Evolutionary conservation across 192 early-diverging fungal genomes (phyloP), one percentile per base, ranked within the genome.

Genomic region (Chytriomyces confervae): DNA sequence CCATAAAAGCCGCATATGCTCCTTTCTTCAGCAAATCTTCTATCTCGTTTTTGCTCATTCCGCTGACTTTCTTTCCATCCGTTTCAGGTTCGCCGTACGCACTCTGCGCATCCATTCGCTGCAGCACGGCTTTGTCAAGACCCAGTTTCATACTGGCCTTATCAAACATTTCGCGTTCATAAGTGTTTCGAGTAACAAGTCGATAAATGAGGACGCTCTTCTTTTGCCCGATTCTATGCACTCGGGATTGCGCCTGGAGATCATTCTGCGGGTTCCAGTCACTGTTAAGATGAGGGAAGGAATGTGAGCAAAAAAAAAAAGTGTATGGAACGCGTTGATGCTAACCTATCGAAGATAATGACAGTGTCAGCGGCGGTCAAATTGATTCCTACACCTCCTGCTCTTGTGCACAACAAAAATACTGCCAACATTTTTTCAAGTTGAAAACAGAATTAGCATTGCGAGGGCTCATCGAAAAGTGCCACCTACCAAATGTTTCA

Each of bases 251-350:
- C 1, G 94, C 94, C 81, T 96, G 94, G 60, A 96, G 77, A 77
- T 96, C 94, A 79, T 95, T 94, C 79, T 95, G 93, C 50, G 94
- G 94, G 76, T 96, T 96, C 94, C 93, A 95, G 63, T 95, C 94
- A 67, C 83, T 85, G 60, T 27, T 23, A 45, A 27, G 36, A 36
- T 27, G 27, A 5, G 16, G n/a, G 13, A 2, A 61, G 77, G 49
- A 46, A 77, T 44, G 11, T 46, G 24, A 36, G 36, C 36, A 78
- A 64, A 20, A 13, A 7, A 80, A n/a, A 69, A 7, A 9, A 1
- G 77, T 61, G n/a, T 7, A 24, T 80, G 10, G 47, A 77, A 49
- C 16, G 10, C 9, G 29, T 36, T 44, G 88, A 88, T 93, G 92
- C 94, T 75, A 77, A 83, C 66, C 90, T 93, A 79, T 95, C 94